Conservation (phyloP, 2,329 filamentous ascomycete species). For the Dothiorella sarmentorum region DNA sequence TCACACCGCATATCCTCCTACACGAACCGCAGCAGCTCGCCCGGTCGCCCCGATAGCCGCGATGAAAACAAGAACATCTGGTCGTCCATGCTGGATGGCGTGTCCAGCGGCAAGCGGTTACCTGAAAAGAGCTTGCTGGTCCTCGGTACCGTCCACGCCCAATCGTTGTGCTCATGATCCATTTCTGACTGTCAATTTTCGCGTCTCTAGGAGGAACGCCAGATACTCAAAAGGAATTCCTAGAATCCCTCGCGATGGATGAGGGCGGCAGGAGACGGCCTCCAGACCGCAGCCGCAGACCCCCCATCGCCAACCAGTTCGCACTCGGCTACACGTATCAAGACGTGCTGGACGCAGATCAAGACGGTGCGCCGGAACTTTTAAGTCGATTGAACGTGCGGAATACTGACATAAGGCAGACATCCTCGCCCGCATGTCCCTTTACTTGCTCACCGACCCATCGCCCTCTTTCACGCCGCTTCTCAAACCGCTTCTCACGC, state of each 20-base stretch:
- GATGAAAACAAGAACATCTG: slow-evolving; percentile 77
- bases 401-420: slow-evolving; percentile 52
- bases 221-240: slow-evolving; percentile 79
- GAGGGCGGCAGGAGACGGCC: slow-evolving; percentile 46
- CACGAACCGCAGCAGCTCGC: slow-evolving; percentile 19
- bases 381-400: neutral
- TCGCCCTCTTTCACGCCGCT: slow-evolving; percentile 79
- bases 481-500: slow-evolving; percentile 77
- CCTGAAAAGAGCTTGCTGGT: slow-evolving; percentile 90
- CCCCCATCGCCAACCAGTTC: slow-evolving; percentile 86
- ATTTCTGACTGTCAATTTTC: slow-evolving; percentile 18
- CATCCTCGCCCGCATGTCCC: slow-evolving; percentile 81
- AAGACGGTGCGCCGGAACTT: slow-evolving; percentile 63
- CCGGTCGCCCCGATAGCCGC: slow-evolving; percentile 49
- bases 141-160: slow-evolving; percentile 57
- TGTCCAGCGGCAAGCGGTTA: slow-evolving; percentile 83
- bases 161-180: neutral
- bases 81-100: slow-evolving; percentile 87
- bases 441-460: slow-evolving; percentile 84
- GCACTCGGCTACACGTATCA: slow-evolving; percentile 93
- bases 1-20: slow-evolving; percentile 17
- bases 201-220: slow-evolving; percentile 65
- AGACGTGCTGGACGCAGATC: slow-evolving; percentile 88
- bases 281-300: slow-evolving; percentile 52
- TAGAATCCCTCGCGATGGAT: slow-evolving; percentile 52